phyloP scores from a whole-genome alignment of 352 stramenopile genomes.

The Phytophthora kernoviae region DNA sequence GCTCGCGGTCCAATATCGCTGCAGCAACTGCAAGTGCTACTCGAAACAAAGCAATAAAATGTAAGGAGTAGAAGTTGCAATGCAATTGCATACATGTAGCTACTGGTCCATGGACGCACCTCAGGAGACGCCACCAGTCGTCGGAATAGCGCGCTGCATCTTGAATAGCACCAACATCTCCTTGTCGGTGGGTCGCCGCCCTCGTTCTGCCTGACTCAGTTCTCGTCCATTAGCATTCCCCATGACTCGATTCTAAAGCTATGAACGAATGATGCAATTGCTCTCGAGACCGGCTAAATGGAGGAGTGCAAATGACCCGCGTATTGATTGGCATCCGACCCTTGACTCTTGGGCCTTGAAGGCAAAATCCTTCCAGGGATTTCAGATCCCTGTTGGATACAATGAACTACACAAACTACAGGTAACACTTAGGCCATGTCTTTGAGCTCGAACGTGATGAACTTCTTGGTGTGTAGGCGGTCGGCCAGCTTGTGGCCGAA shows the following conservation, averaged over 20 bases:
- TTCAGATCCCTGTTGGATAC: slow-evolving; percentile 4
- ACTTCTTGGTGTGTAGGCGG: slow-evolving; percentile 58
- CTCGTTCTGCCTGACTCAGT: slow-evolving; percentile 42
- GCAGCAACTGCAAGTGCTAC: slow-evolving; percentile 62
- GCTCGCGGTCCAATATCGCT: slow-evolving; percentile 63
- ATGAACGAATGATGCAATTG: slow-evolving; percentile 1
- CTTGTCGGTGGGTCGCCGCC: slow-evolving; percentile 53
- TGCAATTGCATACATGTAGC: not conserved
- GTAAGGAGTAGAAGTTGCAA: not conserved
- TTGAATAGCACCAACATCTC: slow-evolving; percentile 68
- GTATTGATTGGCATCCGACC: slow-evolving; percentile 26
- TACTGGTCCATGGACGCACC: slow-evolving; percentile 30
- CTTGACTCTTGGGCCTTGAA: not conserved
- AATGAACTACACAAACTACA: not conserved
- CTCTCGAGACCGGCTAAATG: slow-evolving; percentile 7
- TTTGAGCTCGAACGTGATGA: slow-evolving; percentile 57
- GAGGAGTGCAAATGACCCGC: slow-evolving; percentile 13
- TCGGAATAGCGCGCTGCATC: slow-evolving; percentile 65
- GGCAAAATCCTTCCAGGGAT: not conserved
- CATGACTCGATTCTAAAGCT: no score
- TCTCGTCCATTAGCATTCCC: slow-evolving; percentile 45
- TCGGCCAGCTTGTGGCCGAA: slow-evolving; percentile 59
- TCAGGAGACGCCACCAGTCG: slow-evolving; percentile 67
- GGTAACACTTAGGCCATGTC: slow-evolving; percentile 21
- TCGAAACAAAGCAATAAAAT: not conserved